Evolutionary conservation across 495 filamentous ascomycete genomes (phyloP).

Genomic region (Podospora pseudocomata): DNA sequence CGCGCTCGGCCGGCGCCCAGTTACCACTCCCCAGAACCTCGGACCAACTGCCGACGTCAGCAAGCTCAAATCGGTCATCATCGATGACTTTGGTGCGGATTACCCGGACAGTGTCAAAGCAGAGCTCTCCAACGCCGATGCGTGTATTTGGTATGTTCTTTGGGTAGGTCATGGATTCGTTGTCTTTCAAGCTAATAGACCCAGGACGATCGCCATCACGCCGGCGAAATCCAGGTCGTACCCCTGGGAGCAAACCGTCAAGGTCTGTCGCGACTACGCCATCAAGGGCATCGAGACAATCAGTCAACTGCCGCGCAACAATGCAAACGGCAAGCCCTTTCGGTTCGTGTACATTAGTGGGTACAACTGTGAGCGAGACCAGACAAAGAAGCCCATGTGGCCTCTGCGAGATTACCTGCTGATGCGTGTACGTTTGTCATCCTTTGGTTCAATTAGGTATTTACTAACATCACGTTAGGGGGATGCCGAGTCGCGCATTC

Average conservation of each 20-base stretch:
- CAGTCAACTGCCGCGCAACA: conserved; percentile 12
- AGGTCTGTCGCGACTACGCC: conserved; percentile 44
- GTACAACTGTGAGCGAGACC: conserved; percentile 36
- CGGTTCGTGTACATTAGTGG: conserved; percentile 52
- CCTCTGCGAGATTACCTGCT: conserved; percentile 39
- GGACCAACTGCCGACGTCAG: conserved; percentile 21
- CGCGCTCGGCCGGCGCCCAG: conserved; percentile 37
- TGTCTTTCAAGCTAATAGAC: neutral
- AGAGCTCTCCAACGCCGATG: conserved; percentile 46
- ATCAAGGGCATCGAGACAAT: conserved; percentile 41
- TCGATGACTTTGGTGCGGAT: conserved; percentile 37
- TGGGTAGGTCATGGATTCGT: neutral
- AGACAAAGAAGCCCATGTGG: conserved; percentile 31
- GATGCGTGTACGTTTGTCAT: conserved; percentile 28
- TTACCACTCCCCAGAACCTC: conserved; percentile 5
- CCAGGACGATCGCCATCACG: conserved; percentile 39
- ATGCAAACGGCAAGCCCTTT: conserved; percentile 24
- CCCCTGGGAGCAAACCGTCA: conserved; percentile 37
- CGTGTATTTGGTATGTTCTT: conserved; percentile 46
- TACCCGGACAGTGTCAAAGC: conserved; percentile 42
- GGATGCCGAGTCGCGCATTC: conserved; percentile 41
- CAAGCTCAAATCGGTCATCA: conserved; percentile 41
- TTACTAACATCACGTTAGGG: conserved; percentile 16
- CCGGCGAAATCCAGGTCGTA: conserved; percentile 33
- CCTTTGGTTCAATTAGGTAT: neutral